These are phyloP conservation scores for Hippophae gyantsensis DNA, from an alignment of 306 rosid species.

Conservation along the genomic window DNA sequence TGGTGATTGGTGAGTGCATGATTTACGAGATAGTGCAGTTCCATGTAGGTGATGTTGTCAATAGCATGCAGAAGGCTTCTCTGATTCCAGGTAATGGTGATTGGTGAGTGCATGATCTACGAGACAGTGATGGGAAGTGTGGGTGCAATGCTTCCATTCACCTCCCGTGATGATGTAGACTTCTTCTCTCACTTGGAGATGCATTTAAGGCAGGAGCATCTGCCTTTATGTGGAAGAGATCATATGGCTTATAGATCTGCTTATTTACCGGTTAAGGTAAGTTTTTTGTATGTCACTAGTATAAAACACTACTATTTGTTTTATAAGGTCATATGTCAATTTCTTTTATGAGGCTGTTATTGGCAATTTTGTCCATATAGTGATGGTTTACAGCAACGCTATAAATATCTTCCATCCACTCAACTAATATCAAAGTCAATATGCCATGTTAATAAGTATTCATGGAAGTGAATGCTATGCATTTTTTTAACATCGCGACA, in stretches of 20 bases:
- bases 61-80: conserved; percentile 88
- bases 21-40: conserved; percentile 86
- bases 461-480: no score
- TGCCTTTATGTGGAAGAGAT: conserved; percentile 94
- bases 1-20: conserved; percentile 77
- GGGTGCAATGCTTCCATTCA: conserved; percentile 89
- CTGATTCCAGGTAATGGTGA: conserved; percentile 71
- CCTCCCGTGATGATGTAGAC: conserved; percentile 91
- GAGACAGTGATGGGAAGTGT: conserved; percentile 96
- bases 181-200: conserved; percentile 97
- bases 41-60: conserved; percentile 76
- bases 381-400: no score
- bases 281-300: background rate
- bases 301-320: no score
- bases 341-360: no score
- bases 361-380: no score
- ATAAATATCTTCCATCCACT: no score
- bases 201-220: conserved; percentile 95
- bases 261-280: conserved; percentile 92
- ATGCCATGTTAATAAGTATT: no score
- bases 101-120: conserved; percentile 73
- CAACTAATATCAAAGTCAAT: no score
- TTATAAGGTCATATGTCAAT: no score
- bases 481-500: no score
- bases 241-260: conserved; percentile 97